Evolutionary conservation across 2,329 filamentous ascomycete genomes (phyloP).

Genomic region (Scytalidium lignicola): DNA sequence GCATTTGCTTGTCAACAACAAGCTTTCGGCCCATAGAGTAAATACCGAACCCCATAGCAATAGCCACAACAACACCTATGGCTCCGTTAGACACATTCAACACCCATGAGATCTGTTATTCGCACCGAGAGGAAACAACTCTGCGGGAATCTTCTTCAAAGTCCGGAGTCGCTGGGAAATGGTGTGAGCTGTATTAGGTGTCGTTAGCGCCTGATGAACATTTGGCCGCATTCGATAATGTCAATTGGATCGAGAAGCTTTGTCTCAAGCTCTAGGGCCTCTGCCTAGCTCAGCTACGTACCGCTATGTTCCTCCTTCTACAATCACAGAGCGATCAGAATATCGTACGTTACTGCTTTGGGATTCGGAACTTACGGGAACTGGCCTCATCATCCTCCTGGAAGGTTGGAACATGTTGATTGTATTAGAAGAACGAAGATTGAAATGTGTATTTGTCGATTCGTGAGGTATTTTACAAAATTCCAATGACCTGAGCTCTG

Average conservation of each 20-base stretch:
- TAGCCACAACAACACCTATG: slow-evolving; percentile 74
- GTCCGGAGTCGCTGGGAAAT: slow-evolving; percentile 91
- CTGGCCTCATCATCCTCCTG: slow-evolving; percentile 60
- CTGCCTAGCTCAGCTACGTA: slow-evolving; percentile 38
- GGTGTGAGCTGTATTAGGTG: slow-evolving; percentile 68
- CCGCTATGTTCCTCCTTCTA: slow-evolving; percentile 64
- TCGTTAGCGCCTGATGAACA: not conserved
- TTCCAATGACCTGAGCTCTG: slow-evolving; percentile 4
- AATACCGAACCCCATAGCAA: slow-evolving; percentile 72
- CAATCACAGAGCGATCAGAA: slow-evolving; percentile 26
- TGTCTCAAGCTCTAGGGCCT: not conserved
- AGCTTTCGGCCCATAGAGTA: slow-evolving; percentile 85
- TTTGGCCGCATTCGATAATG: not conserved
- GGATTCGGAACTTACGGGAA: slow-evolving; percentile 58
- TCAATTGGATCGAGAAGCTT: slow-evolving; percentile 4
- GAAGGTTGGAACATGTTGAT: slow-evolving; percentile 65
- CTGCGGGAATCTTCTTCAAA: slow-evolving; percentile 84
- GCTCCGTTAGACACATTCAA: slow-evolving; percentile 19
- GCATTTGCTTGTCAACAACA: slow-evolving; percentile 83
- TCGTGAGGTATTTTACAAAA: slow-evolving; percentile 4
- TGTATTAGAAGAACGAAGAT: slow-evolving; percentile 56
- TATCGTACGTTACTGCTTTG: slow-evolving; percentile 4
- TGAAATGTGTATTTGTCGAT: slow-evolving; percentile 12
- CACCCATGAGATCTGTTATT: slow-evolving; percentile 11
- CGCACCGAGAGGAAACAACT: slow-evolving; percentile 92